These are phyloP conservation scores for Apophysomyces trapeziformis DNA, from an alignment of 371 early-diverging fungal genomes.

Conservation along the genomic window DNA sequence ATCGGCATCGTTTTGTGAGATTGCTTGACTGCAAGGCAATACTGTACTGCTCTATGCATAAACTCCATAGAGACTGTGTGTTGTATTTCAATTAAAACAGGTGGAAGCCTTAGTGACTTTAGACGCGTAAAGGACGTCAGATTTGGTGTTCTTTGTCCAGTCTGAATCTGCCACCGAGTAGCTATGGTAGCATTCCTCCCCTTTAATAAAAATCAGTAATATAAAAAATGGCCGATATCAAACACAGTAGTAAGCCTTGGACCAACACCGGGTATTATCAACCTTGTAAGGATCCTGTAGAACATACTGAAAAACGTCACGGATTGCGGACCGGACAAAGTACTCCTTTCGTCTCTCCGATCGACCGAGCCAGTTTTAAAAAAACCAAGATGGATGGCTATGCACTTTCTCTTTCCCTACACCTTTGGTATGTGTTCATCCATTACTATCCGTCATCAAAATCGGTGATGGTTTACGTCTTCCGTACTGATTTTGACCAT, in stretches of 20 bases:
- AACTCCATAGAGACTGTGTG: not conserved
- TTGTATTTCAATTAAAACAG: constrained; percentile 8
- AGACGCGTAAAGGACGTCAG: constrained; percentile 6
- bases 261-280: not conserved
- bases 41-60: constrained; percentile 6
- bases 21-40: constrained; percentile 5
- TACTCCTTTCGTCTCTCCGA: constrained; percentile 3
- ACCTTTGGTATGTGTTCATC: constrained; percentile 6
- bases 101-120: not conserved
- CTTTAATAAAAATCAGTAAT: not conserved
- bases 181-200: constrained; percentile 1
- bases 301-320: not conserved
- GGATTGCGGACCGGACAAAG: not conserved
- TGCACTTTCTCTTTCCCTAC: constrained; percentile 11
- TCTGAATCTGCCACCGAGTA: constrained; percentile 7
- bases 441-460: not conserved
- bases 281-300: not conserved
- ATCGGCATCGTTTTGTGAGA: constrained; percentile 3
- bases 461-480: not conserved
- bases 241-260: not conserved
- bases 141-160: not conserved
- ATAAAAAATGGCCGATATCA: not conserved
- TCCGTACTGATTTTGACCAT: not conserved
- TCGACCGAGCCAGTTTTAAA: constrained; percentile 4
- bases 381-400: not conserved